Conservation (phyloP, 345 rosid genomes). For the Pistacia vera region DNA sequence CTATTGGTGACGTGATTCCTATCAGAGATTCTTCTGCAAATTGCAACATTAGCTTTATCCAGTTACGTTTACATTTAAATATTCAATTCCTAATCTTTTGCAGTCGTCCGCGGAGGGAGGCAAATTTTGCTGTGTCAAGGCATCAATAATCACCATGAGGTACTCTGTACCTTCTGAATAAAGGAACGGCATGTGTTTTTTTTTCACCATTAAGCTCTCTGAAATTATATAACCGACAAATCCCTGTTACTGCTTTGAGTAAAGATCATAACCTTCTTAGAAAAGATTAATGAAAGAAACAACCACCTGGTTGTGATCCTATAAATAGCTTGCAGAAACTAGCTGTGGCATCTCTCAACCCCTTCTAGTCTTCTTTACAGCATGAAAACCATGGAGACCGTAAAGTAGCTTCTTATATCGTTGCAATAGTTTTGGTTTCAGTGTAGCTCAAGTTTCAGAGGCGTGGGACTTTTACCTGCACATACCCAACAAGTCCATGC, state of each 20-base stretch:
- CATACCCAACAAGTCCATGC: constrained; percentile 20
- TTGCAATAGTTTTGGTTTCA: constrained; percentile 10
- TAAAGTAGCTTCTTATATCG: not conserved
- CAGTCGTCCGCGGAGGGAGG: not conserved
- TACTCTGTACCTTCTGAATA: not conserved
- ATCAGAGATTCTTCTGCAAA: no score
- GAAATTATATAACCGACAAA: not conserved
- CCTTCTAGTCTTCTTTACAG: not conserved
- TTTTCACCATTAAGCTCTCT: not conserved
- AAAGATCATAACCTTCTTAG: not conserved
- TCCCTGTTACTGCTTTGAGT: not conserved
- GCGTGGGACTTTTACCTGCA: constrained; percentile 10
- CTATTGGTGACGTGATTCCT: no score
- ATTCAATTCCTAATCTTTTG: not conserved
- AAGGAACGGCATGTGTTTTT: not conserved
- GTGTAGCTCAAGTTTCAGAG: constrained; percentile 26
- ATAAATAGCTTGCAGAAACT: constrained; percentile 10
- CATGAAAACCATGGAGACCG: constrained; percentile 14
- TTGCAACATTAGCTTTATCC: not conserved
- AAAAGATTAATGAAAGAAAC: not conserved
- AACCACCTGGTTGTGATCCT: constrained; percentile 1
- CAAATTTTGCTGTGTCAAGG: not conserved
- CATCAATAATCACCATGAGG: not conserved
- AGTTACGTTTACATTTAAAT: not conserved
- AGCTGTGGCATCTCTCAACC: not conserved